phyloP scores from a whole-genome alignment of 805 yeast genomes.

The Candida fluviatilis region DNA sequence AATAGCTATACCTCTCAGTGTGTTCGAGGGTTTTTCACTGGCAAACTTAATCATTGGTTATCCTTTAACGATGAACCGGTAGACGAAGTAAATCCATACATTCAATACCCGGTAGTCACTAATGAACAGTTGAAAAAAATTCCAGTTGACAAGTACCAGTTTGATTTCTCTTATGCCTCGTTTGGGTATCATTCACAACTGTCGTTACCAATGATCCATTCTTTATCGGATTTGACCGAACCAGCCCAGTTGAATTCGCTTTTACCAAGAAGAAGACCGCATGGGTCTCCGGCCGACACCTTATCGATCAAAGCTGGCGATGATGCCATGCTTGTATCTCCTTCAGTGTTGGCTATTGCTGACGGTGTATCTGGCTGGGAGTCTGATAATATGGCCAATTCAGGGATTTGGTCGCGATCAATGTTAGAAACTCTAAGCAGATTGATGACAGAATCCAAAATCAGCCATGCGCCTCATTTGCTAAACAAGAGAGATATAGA shows the following conservation, averaged over 20 bases:
- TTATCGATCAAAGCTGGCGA: constrained; percentile 51
- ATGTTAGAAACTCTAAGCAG: constrained; percentile 49
- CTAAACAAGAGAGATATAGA: constrained; percentile 40
- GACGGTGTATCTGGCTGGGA: constrained; percentile 60
- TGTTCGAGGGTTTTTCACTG: constrained; percentile 12
- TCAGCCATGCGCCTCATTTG: constrained; percentile 32
- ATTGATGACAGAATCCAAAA: constrained; percentile 41
- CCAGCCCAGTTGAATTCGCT: constrained; percentile 42
- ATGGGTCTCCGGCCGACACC: constrained; percentile 51
- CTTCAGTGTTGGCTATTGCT: constrained; percentile 49
- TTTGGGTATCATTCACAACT: constrained; percentile 45
- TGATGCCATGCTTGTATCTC: constrained; percentile 54
- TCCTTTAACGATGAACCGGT: constrained; percentile 13
- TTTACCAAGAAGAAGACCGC: constrained; percentile 47
- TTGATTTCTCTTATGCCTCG: constrained; percentile 42
- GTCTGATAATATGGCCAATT: constrained; percentile 34
- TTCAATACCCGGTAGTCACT: constrained; percentile 38
- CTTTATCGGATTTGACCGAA: constrained; percentile 49
- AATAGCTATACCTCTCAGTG: background rate
- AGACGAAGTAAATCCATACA: constrained; percentile 33
- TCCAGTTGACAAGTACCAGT: constrained; percentile 36
- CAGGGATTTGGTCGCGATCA: constrained; percentile 51
- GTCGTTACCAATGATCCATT: constrained; percentile 39
- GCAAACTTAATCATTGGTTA: constrained; percentile 20
- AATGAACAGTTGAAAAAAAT: constrained; percentile 34